A percentile compares a stretch with the other conserved stretches of the same genome.
phyloP scores from a whole-genome alignment of 306 rosid species.

The Delonix regia region DNA sequence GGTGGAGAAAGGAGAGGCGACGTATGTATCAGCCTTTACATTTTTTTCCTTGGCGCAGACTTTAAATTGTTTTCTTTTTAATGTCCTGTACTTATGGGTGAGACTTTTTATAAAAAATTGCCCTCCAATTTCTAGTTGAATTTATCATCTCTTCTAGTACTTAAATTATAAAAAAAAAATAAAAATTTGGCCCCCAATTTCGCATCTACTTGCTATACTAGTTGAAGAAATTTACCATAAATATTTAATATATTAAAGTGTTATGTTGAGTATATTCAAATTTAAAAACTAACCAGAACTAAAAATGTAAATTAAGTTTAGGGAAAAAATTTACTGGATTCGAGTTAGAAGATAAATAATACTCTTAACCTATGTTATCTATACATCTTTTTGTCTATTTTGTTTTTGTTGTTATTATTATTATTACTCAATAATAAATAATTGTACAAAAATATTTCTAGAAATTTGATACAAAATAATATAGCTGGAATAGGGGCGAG shows the following conservation, averaged over 20 bases:
- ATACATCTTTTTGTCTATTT: too few species aligned
- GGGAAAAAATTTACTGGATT: too few species aligned
- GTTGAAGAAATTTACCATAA: neutral
- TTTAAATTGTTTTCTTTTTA: constrained; percentile 23
- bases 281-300: neutral
- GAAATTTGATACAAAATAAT: too few species aligned
- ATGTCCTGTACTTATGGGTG: neutral
- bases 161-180: too few species aligned
- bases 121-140: neutral
- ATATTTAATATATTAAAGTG: neutral
- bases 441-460: too few species aligned
- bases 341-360: too few species aligned
- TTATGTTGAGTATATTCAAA: neutral
- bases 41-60: neutral
- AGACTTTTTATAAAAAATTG: neutral
- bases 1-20: constrained; percentile 21
- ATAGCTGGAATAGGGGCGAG: too few species aligned
- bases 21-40: constrained; percentile 12
- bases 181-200: too few species aligned
- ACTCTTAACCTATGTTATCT: neutral
- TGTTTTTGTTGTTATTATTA: too few species aligned
- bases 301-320: neutral
- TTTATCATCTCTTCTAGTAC: neutral
- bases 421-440: too few species aligned
- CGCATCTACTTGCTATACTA: neutral